Base-by-base conservation (phyloP, 495 filamentous ascomycete species). In the Penicillium roqueforti region DNA sequence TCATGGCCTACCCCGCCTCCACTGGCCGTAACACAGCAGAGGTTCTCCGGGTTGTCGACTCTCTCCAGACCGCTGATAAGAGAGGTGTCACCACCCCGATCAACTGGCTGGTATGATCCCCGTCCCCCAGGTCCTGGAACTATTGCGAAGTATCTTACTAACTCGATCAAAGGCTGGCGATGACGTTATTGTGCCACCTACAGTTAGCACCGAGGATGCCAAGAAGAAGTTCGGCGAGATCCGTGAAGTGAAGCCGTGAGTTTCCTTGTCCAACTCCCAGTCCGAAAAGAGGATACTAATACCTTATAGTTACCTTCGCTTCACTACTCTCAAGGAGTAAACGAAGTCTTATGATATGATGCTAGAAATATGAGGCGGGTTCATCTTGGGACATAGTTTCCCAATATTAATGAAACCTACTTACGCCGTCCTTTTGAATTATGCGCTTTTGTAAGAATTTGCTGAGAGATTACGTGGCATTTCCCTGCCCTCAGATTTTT, bases 181-280 rank as follows among this genome's bases (percentile, higher is more conserved):
- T 34, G 85, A 88, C 61, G 83, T 87, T 29, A 86, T 87, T 62
- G 80, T 87, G 22, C 85, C 85, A 19, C 82, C 83, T 16, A 71
- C 71, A 22, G 81, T 87, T 36, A 77, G 68, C 11, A 87, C 82
- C 11, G 76, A 77, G 57, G 84, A 84, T 61, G 84, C 84, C 31
- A 78, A 74, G 74, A 78, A 77, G 71, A 87, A 87, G 71, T 87
- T 87, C 69, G 82, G 81, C 28, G 72, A 83, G 51, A 75, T 87
- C 34, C 69, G 77, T 61, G 84, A 82, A 71, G 70, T 86, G 46
- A 87, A 83, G 78, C 82, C 83, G 61, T 86, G 71, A 59, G 70
- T 69, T 41, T 36, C 32, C 32, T 3, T 16, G 37, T 20, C 39
- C 10, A 10, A 28, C 18, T 38, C 19, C n/a, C 22, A 9, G 38